Percentiles rank a stretch among this genome's conserved stretches.
Conservation (phyloP, 1,284 basidiomycete genomes). For the Tilletiaria anomala region DNA sequence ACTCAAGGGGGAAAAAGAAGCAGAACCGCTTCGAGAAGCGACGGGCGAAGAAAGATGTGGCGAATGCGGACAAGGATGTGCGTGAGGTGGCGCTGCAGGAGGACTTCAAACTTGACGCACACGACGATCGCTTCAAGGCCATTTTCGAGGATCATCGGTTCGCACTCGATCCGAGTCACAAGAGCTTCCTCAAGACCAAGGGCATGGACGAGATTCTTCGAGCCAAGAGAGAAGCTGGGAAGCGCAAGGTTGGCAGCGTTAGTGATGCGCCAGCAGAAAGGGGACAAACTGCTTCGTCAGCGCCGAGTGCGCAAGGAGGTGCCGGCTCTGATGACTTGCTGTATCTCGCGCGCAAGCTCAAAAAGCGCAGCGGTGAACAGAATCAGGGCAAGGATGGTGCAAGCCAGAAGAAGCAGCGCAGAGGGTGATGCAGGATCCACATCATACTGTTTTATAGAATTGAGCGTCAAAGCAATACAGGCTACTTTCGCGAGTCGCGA, state of each 20-base stretch:
- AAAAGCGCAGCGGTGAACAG: too few relatives aligned
- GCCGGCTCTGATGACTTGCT: too few relatives aligned
- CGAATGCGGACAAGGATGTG: slow-evolving; percentile 14
- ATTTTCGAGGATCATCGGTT: slow-evolving; percentile 80
- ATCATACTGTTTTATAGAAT: too few relatives aligned
- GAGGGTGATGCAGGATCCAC: too few relatives aligned
- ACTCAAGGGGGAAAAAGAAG: slow-evolving; percentile 2
- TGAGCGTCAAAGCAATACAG: too few relatives aligned
- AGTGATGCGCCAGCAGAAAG: too few relatives aligned
- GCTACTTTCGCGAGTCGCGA: slow-evolving; percentile 17
- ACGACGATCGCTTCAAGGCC: slow-evolving; percentile 73
- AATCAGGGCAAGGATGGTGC: too few relatives aligned
- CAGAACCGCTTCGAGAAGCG: slow-evolving; percentile 3
- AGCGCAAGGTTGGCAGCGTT: background rate
- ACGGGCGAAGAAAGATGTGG: slow-evolving; percentile 19
- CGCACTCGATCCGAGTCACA: slow-evolving; percentile 90
- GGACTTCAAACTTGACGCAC: slow-evolving; percentile 63
- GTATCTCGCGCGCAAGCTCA: too few relatives aligned
- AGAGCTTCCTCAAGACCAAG: slow-evolving; percentile 42
- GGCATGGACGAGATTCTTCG: slow-evolving; percentile 34
- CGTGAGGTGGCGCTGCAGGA: slow-evolving; percentile 42
- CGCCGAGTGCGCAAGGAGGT: too few relatives aligned
- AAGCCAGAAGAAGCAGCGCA: too few relatives aligned
- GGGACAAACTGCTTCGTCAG: too few relatives aligned
- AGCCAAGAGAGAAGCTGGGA: slow-evolving; percentile 18